Conservation (phyloP, 257 asterid genomes). For the Rehmannia glutinosa region DNA sequence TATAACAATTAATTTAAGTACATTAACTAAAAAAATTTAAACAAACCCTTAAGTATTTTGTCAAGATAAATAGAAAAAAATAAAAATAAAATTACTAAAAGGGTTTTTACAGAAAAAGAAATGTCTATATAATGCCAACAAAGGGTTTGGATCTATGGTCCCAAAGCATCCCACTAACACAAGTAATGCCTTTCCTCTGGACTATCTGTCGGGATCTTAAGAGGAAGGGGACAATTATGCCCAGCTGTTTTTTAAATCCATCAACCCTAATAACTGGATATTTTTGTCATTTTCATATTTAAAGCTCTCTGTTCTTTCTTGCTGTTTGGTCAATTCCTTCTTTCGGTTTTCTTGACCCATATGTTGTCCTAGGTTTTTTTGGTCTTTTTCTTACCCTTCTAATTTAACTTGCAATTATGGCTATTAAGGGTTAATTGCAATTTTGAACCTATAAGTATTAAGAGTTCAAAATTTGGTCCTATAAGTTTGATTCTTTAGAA, state of each 20-base stretch:
- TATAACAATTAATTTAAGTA: too few relatives aligned
- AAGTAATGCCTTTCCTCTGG: neutral
- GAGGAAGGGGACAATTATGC: slow-evolving; percentile 50
- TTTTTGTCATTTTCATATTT: slow-evolving; percentile 47
- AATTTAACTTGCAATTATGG: neutral
- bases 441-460: too few relatives aligned
- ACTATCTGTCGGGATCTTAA: slow-evolving; percentile 17
- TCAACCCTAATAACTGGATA: slow-evolving; percentile 22
- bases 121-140: too few relatives aligned
- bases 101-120: too few relatives aligned
- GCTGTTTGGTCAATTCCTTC: slow-evolving; percentile 34
- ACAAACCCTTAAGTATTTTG: too few relatives aligned
- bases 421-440: too few relatives aligned
- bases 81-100: too few relatives aligned
- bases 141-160: slow-evolving; percentile 33
- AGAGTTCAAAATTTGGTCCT: too few relatives aligned
- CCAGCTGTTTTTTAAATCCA: slow-evolving; percentile 45
- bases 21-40: too few relatives aligned
- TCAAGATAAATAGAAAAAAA: too few relatives aligned
- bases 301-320: slow-evolving; percentile 21
- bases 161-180: slow-evolving; percentile 14
- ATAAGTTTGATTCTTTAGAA: too few relatives aligned
- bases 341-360: too few relatives aligned
- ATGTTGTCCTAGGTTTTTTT: neutral
- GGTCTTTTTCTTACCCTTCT: neutral